Conservation (phyloP, 169 alveolate species). For the Cryptosporidium felis region DNA sequence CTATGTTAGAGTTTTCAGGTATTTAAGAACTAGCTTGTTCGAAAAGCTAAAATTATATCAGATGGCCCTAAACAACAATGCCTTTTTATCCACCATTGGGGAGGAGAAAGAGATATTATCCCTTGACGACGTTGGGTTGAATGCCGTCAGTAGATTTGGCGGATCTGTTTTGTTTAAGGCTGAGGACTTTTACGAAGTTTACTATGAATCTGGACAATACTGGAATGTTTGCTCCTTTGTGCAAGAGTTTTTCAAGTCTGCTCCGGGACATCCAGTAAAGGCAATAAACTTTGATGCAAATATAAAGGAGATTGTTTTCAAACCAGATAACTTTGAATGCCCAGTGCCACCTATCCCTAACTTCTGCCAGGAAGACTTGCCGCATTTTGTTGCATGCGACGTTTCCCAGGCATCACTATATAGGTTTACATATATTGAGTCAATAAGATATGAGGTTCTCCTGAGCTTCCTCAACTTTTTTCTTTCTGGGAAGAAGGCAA, state of each 20-base stretch:
- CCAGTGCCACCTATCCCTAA: slow-evolving; percentile 10
- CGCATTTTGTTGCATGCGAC: not conserved
- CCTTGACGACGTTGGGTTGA: slow-evolving; percentile 9
- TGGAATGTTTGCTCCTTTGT: slow-evolving; percentile 39
- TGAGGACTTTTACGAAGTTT: not conserved
- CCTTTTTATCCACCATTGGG: slow-evolving; percentile 17
- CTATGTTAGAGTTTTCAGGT: slow-evolving; percentile 35
- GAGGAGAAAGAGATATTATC: slow-evolving; percentile 39
- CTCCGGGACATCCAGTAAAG: not conserved
- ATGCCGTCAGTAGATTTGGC: slow-evolving; percentile 15
- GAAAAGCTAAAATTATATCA: slow-evolving; percentile 20
- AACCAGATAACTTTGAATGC: not conserved
- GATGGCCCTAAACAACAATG: not conserved
- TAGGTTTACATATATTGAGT: slow-evolving; percentile 6
- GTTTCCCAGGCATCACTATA: not conserved
- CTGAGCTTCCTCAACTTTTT: not conserved
- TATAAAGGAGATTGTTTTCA: not conserved
- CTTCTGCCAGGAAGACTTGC: not conserved
- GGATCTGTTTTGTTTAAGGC: slow-evolving; percentile 33
- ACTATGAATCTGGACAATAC: slow-evolving; percentile 12
- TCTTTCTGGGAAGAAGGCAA: not conserved
- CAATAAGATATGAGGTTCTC: slow-evolving; percentile 1
- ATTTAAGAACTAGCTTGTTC: slow-evolving; percentile 10
- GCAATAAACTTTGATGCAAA: slow-evolving; percentile 2
- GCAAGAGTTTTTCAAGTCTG: slow-evolving; percentile 10